Conservation (phyloP, 2,329 filamentous ascomycete species). For the Byssochlamys sp. region DNA sequence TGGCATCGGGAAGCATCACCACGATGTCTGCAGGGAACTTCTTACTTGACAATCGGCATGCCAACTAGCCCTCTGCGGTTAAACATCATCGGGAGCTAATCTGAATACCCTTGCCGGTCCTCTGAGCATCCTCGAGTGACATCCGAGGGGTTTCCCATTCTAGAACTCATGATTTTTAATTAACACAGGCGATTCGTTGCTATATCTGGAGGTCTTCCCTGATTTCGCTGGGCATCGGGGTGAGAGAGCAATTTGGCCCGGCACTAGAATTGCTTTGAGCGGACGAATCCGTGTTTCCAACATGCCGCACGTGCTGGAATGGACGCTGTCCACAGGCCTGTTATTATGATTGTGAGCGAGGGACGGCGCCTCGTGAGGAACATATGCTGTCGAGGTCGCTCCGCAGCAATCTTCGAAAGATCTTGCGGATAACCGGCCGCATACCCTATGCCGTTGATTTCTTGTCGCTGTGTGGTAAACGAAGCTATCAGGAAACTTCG, state of each 20-base stretch:
- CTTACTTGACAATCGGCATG: constrained; percentile 6
- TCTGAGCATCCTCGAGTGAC: background rate
- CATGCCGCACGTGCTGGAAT: background rate
- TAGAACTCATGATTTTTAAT: background rate
- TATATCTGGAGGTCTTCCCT: background rate
- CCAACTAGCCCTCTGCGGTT: background rate
- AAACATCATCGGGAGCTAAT: background rate
- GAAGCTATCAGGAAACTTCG: background rate
- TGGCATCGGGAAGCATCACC: background rate
- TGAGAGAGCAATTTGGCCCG: background rate
- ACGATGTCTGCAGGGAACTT: constrained; percentile 5
- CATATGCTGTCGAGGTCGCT: background rate
- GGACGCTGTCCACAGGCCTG: background rate
- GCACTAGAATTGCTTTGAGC: background rate
- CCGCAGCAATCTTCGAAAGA: background rate
- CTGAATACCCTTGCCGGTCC: background rate
- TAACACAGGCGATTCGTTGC: background rate
- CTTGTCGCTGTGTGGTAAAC: background rate
- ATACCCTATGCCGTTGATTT: background rate
- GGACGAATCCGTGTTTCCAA: background rate
- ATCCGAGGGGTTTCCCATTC: background rate
- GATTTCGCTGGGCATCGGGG: background rate
- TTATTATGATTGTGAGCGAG: background rate
- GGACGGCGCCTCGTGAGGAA: background rate
- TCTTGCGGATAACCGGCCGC: background rate